Evolutionary conservation across 352 stramenopile species (phyloP).

Genomic region (Halophytophthora polymorphica): DNA sequence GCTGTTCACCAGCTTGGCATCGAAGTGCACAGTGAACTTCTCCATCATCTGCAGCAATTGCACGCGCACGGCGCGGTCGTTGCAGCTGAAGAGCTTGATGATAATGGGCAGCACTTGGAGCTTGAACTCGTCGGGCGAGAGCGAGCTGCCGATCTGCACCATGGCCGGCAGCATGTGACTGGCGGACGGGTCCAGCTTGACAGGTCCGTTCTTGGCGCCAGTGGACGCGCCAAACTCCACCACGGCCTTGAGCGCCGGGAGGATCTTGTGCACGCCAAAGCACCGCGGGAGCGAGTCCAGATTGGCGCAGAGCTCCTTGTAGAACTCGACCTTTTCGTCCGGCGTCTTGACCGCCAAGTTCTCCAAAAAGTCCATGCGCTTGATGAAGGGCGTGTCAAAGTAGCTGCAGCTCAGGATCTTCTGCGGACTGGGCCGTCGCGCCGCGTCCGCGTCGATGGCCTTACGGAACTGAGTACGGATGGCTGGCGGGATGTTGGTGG

Average conservation of each 20-base stretch:
- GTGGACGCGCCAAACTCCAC: conserved; percentile 74
- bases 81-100: conserved; percentile 89
- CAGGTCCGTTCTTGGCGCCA: conserved; percentile 49
- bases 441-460: conserved; percentile 65
- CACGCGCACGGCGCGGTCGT: conserved; percentile 87
- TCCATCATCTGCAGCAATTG: conserved; percentile 92
- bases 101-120: conserved; percentile 86
- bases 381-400: conserved; percentile 93
- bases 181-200: conserved; percentile 81
- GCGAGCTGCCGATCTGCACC: conserved; percentile 79
- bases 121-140: conserved; percentile 83
- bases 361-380: conserved; percentile 92
- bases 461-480: conserved; percentile 78
- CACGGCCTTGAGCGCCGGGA: conserved; percentile 78
- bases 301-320: conserved; percentile 89
- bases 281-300: conserved; percentile 57
- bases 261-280: conserved; percentile 85
- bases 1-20: conserved; percentile 90
- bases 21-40: conserved; percentile 85
- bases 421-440: conserved; percentile 70
- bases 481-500: conserved; percentile 62
- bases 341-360: conserved; percentile 92
- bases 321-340: conserved; percentile 93
- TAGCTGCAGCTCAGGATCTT: conserved; percentile 88
- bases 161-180: conserved; percentile 87